Evolutionary conservation across 1,284 basidiomycete species (phyloP), one percentile per base, ranked within the genome.

Genomic region (Ceratobasidium sp.): DNA sequence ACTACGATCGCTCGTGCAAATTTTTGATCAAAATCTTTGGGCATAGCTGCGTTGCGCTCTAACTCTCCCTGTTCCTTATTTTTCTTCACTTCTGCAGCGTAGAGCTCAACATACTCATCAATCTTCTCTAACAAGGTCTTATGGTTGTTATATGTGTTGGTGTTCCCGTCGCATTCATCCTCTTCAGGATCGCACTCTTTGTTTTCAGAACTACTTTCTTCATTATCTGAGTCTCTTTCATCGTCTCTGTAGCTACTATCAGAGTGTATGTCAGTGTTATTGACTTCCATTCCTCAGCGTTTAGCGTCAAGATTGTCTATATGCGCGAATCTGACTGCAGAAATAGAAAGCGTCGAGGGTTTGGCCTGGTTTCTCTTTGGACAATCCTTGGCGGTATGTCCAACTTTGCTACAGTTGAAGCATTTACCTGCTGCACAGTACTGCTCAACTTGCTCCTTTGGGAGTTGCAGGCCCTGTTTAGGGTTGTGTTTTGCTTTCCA

Each of bases 1-100:
- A 85, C 80, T 0, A 86, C 82, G 0, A 87, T 75, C 0, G 84
- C 84, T 28, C 82, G 82, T 0, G 84, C 85, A 0, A 87, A 81
- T 0, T 75, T 44, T 0, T 80, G 79, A 12, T 80, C 76, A 28
- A 57, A 44, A 20, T 71, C 56, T 28, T 59, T 71, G 6, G 69
- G 69, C 23, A 33, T 46, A 5, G 69, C 33, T 20, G 38, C 38
- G 23, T 71, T 59, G 20, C 56, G 15, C 57, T 71, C 69, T n/a
- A 59, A 48, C n/a, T 64, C 62, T 15, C 13, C 20, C 33, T 4
- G 23, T 33, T 26, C 15, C 4, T 64, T 17, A 6, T 20, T 20
- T 42, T 64, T 42, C 62, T 42, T 28, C 20, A 10, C 42, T 15
- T 64, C 38, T 13, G 33, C 28, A 2, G 12, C 59, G 12, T 61